Evolutionary conservation across 805 yeast genomes (phyloP).

Genomic region (Saturnispora saitoi): DNA sequence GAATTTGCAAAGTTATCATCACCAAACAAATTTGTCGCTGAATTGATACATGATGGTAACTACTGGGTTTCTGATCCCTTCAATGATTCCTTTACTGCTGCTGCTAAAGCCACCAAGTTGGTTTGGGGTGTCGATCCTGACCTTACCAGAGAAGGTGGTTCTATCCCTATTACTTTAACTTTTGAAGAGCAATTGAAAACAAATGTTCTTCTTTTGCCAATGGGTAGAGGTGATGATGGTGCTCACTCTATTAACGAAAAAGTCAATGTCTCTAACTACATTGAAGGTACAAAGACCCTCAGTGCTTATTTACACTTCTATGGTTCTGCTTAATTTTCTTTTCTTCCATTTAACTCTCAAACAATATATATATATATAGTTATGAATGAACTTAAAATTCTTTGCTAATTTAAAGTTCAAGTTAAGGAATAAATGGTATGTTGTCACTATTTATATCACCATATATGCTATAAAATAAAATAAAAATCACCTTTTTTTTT

Average conservation of each 20-base stretch:
- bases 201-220: conserved; percentile 81
- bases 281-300: conserved; percentile 88
- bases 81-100: conserved; percentile 89
- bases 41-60: conserved; percentile 86
- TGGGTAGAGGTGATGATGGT: conserved; percentile 99
- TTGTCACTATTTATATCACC: too few species aligned
- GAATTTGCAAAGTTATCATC: conserved; percentile 63
- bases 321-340: background rate
- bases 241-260: conserved; percentile 98
- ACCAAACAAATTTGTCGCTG: conserved; percentile 64
- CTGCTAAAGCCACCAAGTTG: conserved; percentile 83
- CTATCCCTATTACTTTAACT: conserved; percentile 92
- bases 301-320: conserved; percentile 90
- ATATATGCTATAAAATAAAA: too few species aligned
- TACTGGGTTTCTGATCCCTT: conserved; percentile 96
- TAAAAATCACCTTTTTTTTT: too few species aligned
- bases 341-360: too few species aligned
- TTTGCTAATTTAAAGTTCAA: too few species aligned
- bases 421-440: too few species aligned
- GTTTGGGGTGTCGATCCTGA: conserved; percentile 97
- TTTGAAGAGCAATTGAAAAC: conserved; percentile 84
- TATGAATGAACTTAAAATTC: too few species aligned
- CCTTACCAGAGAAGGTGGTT: conserved; percentile 97
- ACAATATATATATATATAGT: too few species aligned
- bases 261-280: conserved; percentile 77